These are phyloP conservation scores for Wickerhamomyces tratensis DNA, from an alignment of 805 yeast genomes.

Conservation along the genomic window DNA sequence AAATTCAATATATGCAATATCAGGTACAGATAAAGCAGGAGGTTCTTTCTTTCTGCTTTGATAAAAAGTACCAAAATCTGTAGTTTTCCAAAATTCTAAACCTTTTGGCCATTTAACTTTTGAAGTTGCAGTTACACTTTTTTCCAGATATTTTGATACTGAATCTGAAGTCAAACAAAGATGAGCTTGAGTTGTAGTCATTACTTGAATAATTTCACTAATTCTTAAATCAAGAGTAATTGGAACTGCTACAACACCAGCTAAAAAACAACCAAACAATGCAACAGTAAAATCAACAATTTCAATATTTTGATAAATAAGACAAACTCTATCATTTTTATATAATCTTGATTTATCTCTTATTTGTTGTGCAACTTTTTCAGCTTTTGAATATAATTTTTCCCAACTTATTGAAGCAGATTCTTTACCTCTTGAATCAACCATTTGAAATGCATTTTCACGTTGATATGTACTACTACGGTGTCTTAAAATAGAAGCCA, in stretches of 20 bases:
- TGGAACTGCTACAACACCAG: constrained; percentile 93
- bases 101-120: constrained; percentile 66
- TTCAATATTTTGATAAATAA: constrained; percentile 78
- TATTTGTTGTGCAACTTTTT: constrained; percentile 79
- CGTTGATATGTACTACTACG: constrained; percentile 58
- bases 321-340: constrained; percentile 74
- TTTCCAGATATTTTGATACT: constrained; percentile 67
- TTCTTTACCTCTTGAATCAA: constrained; percentile 81
- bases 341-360: constrained; percentile 62
- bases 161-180: constrained; percentile 74
- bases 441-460: constrained; percentile 60
- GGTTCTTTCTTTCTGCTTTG: constrained; percentile 46
- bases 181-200: constrained; percentile 66
- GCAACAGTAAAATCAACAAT: constrained; percentile 81
- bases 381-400: constrained; percentile 71
- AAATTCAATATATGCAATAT: constrained; percentile 89
- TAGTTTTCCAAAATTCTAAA: constrained; percentile 70
- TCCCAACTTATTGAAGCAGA: constrained; percentile 77
- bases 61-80: constrained; percentile 72
- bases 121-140: constrained; percentile 34
- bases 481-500: constrained; percentile 64
- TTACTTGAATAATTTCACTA: constrained; percentile 61
- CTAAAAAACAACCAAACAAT: constrained; percentile 81
- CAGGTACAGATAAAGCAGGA: constrained; percentile 66
- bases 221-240: constrained; percentile 66